Evolutionary conservation across 2,329 filamentous ascomycete species (phyloP), one percentile per base, ranked within the genome.

Genomic region (Celoporthe dispersa): DNA sequence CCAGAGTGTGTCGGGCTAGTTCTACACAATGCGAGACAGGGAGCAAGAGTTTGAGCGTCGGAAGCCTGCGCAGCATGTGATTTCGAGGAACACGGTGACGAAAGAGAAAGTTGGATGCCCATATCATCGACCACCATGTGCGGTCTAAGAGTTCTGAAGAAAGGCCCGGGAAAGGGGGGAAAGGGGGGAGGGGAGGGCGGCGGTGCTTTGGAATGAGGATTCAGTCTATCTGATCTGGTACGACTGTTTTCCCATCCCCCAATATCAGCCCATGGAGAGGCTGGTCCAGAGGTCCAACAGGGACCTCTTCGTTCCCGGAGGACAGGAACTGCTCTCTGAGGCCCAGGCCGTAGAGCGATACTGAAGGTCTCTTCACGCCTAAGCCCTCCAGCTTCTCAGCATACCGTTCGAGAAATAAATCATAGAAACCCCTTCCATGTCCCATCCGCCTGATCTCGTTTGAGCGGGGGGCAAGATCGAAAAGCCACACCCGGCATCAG

Each of bases 401-500:
- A 76, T 94, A 97, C 75, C 91, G 89, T 76, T 91, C 88, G 78
- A 99, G 82, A 80, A 97, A 99, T 80, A 90, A 92, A 83, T 99
- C 96, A 84, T 99, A 99, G 82, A 97, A 99, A 41, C 96, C 96
- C 80, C 94, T 97, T 69, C 96, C 96, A 80, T 99, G 96, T 55
- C 96, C 96, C 28, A 98, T 86, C 75, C 96, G 88, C 74, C 91
- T 88, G 71, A 96, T 87, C 16, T 82, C 83, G 3, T 84, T 84
- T 33, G 80, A 80, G 14, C 81, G 77, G n/a, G 81, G 79, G 71
- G 88, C 85, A 65, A 84, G 75, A 79, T 98, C 94, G 80, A 99
- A n/a, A 99, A 3, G 94, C 95, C 76, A 99, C 92, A 16, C 94
- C 96, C 0, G 96, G 96, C 85, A 98, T 88, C 37, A 99, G 85